Base-by-base conservation (phyloP, 345 rosid genomes). In the Bretschneidera sinensis region DNA sequence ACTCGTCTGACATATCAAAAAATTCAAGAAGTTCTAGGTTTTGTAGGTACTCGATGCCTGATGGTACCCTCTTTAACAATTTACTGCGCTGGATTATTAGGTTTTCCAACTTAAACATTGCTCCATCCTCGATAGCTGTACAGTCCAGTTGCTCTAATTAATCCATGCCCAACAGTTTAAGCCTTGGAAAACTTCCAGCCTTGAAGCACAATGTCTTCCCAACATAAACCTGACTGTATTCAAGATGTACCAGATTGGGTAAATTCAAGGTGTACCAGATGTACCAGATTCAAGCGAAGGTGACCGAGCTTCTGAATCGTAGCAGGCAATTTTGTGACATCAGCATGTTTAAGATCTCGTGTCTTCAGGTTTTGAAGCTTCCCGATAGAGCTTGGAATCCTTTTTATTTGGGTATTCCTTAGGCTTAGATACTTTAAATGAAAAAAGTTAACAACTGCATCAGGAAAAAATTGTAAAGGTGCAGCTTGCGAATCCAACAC, bases 221-320 rank as follows among this genome's bases (percentile, higher is more conserved):
- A 21, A 55, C 25, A 34, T 61, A 70, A 24, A 67, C 75, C 39
- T 70, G 68, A 6, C 61, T 68, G 21, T 73, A 43, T 56, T 73
- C 81, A 0, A 77, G 78, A 56, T 73, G 78, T 16, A 74, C 63
- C 17, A 77, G 76, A 57, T 71, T 78, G 19, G 78, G 76, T 24
- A 78, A 57, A 4, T 58, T 64, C 71, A 31, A 78, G 73, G 61
- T 62, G 48, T 34, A 39, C 62, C 1, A 78, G 69, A 56, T 71
- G 71, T 13, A 61, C 73, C 9, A 71, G 61, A 0, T 67, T 59
- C 35, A 67, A 72, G 2, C 76, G 55, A 5, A 75, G 73, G 9
- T 64, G 51, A 24, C 47, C 39, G 23, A 76, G 76, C 53, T 68
- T 64, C 15, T 35, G 24, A 22, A 71, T 68, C 54, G 60, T 60